Percentiles rank a stretch among this genome's conserved stretches.
Evolutionary conservation across 2,329 filamentous ascomycete species (phyloP).

Genomic region (Capronia epimyces): DNA sequence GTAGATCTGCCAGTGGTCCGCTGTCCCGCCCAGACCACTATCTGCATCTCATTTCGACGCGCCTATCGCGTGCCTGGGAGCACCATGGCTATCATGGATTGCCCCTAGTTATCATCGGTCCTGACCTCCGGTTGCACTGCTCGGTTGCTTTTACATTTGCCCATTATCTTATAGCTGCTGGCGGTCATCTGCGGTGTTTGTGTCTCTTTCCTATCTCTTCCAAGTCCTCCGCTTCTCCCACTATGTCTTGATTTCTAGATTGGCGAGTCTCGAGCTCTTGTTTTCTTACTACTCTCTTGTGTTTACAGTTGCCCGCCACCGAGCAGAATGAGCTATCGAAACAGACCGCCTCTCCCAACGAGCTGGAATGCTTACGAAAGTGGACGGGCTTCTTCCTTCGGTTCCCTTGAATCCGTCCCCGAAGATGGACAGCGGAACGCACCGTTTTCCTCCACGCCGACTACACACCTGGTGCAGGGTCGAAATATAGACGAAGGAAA

Average conservation of each 20-base stretch:
- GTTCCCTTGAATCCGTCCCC: constrained; percentile 30
- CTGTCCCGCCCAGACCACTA: not conserved
- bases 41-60: not conserved
- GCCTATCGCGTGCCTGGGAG: not conserved
- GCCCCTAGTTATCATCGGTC: not conserved
- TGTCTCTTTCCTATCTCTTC: not conserved
- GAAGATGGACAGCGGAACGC: constrained; percentile 27
- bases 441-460: constrained; percentile 21
- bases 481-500: not conserved
- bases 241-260: not conserved
- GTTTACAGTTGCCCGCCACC: not conserved
- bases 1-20: too few relatives aligned
- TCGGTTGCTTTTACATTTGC: not conserved
- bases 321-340: constrained; percentile 23
- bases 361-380: constrained; percentile 32
- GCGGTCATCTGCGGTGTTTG: not conserved
- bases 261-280: not conserved
- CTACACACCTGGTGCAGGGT: constrained; percentile 1
- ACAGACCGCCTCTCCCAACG: constrained; percentile 20
- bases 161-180: not conserved
- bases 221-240: not conserved
- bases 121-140: not conserved
- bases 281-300: not conserved
- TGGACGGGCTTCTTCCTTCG: constrained; percentile 31
- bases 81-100: not conserved